Evolutionary conservation across 441 rosid species (phyloP).

Genomic region (Rhodomyrtus psidioides): DNA sequence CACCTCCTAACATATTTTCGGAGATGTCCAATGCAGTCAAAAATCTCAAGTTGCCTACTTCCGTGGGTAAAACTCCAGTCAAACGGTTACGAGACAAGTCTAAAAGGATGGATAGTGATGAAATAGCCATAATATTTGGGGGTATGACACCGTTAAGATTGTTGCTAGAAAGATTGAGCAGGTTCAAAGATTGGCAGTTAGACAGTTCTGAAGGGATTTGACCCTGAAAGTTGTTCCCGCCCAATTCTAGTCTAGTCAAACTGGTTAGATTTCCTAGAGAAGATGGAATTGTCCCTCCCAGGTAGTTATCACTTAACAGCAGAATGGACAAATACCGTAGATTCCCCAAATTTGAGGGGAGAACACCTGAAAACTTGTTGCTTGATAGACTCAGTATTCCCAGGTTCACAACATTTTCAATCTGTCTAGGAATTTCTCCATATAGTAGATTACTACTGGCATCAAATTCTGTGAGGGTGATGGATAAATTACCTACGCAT

Average conservation of each 20-base stretch:
- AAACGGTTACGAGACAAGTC: neutral
- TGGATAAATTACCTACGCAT: neutral
- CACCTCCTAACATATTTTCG: neutral
- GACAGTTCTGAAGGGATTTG: neutral
- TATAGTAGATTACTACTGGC: neutral
- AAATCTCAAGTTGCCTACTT: conserved; percentile 1
- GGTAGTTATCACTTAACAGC: rapidly evolving
- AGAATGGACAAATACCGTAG: neutral
- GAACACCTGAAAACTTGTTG: neutral
- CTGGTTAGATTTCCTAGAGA: neutral
- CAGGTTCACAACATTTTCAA: conserved; percentile 2
- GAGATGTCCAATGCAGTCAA: neutral
- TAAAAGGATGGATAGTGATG: rapidly evolving
- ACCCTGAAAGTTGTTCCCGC: neutral
- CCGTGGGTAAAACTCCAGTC: neutral
- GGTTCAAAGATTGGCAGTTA: neutral
- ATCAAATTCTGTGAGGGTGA: neutral
- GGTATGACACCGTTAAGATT: neutral
- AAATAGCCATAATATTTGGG: neutral
- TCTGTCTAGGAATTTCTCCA: conserved; percentile 2
- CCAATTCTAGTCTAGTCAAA: rapidly evolving
- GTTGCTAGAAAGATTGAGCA: neutral
- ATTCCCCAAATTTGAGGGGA: neutral
- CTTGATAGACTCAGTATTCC: neutral
- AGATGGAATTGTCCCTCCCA: neutral